A percentile compares a stretch with the other conserved stretches of the same genome.
Evolutionary conservation across 768 basidiomycete genomes (phyloP).

Genomic region (Xerocomellus chrysenteron): DNA sequence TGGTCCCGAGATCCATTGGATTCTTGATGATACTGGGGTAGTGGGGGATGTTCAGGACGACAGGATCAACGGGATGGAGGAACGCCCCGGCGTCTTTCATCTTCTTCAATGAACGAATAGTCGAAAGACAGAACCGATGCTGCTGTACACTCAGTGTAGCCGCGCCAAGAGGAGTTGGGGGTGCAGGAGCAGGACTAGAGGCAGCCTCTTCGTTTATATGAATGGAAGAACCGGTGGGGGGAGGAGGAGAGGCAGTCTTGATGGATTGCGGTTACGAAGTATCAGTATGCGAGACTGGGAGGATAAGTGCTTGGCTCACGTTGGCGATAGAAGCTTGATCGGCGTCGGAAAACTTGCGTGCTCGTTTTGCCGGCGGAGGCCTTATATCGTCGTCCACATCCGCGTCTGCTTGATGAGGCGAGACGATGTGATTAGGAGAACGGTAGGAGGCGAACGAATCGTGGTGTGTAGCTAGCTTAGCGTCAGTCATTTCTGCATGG

Average conservation of each 20-base stretch:
- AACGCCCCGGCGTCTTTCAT: constrained; percentile 82
- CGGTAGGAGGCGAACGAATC: constrained; percentile 36
- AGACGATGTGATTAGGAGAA: constrained; percentile 32
- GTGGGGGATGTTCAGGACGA: constrained; percentile 82
- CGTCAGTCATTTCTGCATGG: constrained; percentile 9
- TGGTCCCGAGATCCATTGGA: constrained; percentile 93
- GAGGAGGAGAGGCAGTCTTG: constrained; percentile 77
- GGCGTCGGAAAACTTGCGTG: constrained; percentile 72
- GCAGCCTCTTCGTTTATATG: constrained; percentile 30
- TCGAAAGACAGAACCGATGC: constrained; percentile 74
- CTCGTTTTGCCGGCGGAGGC: constrained; percentile 82
- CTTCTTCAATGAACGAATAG: constrained; percentile 82
- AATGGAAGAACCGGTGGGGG: constrained; percentile 46
- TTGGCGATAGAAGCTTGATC: constrained; percentile 72
- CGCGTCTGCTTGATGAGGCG: constrained; percentile 26
- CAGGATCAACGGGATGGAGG: constrained; percentile 82
- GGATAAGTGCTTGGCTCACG: constrained; percentile 57
- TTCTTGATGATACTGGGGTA: constrained; percentile 83
- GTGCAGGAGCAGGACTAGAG: constrained; percentile 16
- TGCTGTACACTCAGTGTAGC: constrained; percentile 64
- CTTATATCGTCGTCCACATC: constrained; percentile 48
- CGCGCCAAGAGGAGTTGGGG: constrained; percentile 5
- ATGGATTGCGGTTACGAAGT: constrained; percentile 19
- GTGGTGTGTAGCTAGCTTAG: constrained; percentile 21
- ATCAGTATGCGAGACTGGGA: constrained; percentile 55